These are phyloP conservation scores for Metarhizium rileyi DNA, from an alignment of 2,329 filamentous ascomycete genomes.

Conservation along the genomic window DNA sequence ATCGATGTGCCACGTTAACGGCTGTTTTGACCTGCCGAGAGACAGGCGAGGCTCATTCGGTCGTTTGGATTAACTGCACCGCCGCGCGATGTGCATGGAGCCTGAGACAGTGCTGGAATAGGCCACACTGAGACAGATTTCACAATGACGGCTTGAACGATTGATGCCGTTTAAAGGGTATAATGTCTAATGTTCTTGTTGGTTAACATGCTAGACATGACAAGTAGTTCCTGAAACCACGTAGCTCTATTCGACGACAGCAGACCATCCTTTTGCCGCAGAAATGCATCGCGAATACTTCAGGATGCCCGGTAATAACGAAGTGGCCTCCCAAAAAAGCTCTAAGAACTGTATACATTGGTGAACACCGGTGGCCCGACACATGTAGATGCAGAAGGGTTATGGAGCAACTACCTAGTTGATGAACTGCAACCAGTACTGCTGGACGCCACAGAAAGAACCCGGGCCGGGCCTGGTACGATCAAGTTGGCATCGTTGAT, in stretches of 20 bases:
- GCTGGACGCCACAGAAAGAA: no score
- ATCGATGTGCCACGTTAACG: background rate
- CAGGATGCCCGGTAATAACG: background rate
- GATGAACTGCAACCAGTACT: no score
- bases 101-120: background rate
- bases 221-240: background rate
- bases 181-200: background rate
- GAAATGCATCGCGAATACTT: background rate
- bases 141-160: background rate
- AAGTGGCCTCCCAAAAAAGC: background rate
- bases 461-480: no score
- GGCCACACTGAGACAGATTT: background rate
- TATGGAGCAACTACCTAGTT: no score
- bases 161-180: no score
- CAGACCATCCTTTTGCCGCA: background rate
- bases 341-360: no score
- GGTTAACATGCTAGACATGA: background rate
- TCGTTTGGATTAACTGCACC: background rate
- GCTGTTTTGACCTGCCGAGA: background rate
- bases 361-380: no score
- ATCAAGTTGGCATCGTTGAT: no score
- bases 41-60: background rate
- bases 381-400: no score
- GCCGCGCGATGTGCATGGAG: background rate
- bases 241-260: background rate